These are phyloP conservation scores for Suillus placidus DNA, from an alignment of 768 basidiomycete genomes.

Conservation along the genomic window DNA sequence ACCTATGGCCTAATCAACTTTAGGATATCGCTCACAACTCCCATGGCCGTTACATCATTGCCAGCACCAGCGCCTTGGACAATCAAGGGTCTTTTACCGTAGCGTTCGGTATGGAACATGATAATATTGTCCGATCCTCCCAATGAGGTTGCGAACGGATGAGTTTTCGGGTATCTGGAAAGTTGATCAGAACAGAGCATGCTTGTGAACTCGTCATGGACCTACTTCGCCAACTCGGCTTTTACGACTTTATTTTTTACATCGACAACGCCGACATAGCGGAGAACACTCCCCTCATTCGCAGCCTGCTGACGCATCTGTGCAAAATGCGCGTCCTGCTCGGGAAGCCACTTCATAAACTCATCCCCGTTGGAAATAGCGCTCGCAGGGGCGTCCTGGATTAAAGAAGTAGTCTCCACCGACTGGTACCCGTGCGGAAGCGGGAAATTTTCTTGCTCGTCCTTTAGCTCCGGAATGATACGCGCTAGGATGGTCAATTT, in stretches of 20 bases:
- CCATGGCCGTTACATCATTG: constrained; percentile 99
- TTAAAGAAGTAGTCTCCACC: constrained; percentile 82
- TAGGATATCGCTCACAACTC: constrained; percentile 87
- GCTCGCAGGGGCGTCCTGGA: constrained; percentile 72
- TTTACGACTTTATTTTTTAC: constrained; percentile 70
- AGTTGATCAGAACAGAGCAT: constrained; percentile 8
- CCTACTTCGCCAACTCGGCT: constrained; percentile 88
- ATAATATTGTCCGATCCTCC: constrained; percentile 98
- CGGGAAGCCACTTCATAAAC: constrained; percentile 78
- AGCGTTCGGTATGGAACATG: constrained; percentile 94
- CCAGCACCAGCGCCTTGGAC: constrained; percentile 97
- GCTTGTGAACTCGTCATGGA: constrained; percentile 13
- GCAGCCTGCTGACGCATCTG: constrained; percentile 77
- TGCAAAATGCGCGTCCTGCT: constrained; percentile 81
- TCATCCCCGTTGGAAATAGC: constrained; percentile 70
- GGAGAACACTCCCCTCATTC: constrained; percentile 78
- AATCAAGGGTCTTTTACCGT: constrained; percentile 85
- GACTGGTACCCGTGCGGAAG: constrained; percentile 80
- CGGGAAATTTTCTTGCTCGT: constrained; percentile 14
- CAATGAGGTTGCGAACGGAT: constrained; percentile 95
- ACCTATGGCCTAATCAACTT: constrained; percentile 40
- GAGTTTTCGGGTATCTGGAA: constrained; percentile 78
- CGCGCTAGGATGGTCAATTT: constrained; percentile 96
- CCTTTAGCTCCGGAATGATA: constrained; percentile 51
- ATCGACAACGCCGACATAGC: constrained; percentile 96